Base-by-base conservation (phyloP, 495 filamentous ascomycete species). In the Pyrenula aspistea region DNA sequence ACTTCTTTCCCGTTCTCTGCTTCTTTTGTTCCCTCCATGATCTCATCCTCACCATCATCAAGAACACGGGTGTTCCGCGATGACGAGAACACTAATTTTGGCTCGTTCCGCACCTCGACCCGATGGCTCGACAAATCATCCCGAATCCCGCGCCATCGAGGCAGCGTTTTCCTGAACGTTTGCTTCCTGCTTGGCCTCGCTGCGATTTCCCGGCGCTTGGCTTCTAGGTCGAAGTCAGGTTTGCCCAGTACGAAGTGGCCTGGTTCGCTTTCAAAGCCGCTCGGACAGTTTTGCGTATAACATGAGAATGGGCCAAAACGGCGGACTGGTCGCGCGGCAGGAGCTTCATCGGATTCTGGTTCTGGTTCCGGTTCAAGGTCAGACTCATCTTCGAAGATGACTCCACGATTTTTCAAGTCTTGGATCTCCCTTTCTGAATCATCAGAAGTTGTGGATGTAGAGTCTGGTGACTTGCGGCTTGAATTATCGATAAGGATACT, bases 331-430 rank as follows among this genome's bases (percentile, higher is more conserved):
- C 31, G 31, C 31, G 31, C 8, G 4, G 4, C 15, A 8, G 31
- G 15, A 42, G 31, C 31, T 4, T 4, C 15, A 15, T 42, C 31
- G 31, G 4, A 8, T 4, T 8, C 8, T 8, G 20, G n/a, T 8
- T 24, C 50, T 10, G 22, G 19, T 52, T 52, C 50, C 50, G 50
- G 22, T 11, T 48, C 42, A 19, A 19, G 19, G 50, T 20, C n/a
- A 21, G 50, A 52, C n/a, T 52, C 50, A 20, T 52, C 50, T 52
- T 52, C 50, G 50, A 52, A 52, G n/a, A 52, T 20, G 50, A 52
- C 19, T 52, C 50, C 50, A 21, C 50, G n/a, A 24, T 8, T 10
- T 19, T 52, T 52, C 22, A 52, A 19, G 8, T 52, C 22, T 20
- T 8, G 4, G 4, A 52, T 20, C 50, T 21, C n/a, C 19, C 8